These are phyloP conservation scores for Xylaria scruposa DNA, from an alignment of 495 filamentous ascomycete genomes.

Conservation along the genomic window DNA sequence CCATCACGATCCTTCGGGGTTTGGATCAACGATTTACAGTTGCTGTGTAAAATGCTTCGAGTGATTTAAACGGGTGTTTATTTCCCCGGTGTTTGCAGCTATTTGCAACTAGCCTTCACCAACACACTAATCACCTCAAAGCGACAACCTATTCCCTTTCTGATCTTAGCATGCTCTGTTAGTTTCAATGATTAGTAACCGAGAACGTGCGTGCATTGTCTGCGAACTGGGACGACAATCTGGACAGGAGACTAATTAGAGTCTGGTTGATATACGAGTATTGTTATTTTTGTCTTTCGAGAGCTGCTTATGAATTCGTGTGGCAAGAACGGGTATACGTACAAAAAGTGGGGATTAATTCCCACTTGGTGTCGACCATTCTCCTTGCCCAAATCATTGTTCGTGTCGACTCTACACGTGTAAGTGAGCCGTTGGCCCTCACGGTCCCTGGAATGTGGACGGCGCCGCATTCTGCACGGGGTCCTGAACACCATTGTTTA, in stretches of 20 bases:
- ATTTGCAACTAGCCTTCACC: neutral
- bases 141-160: neutral
- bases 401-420: constrained; percentile 1
- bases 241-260: constrained; percentile 23
- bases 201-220: neutral
- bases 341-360: constrained; percentile 12
- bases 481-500: neutral
- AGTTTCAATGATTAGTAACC: constrained; percentile 11
- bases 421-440: neutral
- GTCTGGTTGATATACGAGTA: neutral
- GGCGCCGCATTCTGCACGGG: neutral
- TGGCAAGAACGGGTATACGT: constrained; percentile 22
- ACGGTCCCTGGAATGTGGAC: neutral
- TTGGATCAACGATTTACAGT: constrained; percentile 1
- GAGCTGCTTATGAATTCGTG: constrained; percentile 15
- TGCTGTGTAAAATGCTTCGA: neutral
- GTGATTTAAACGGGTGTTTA: neutral
- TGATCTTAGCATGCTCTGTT: neutral
- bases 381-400: neutral
- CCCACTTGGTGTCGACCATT: constrained; percentile 10
- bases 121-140: constrained; percentile 4
- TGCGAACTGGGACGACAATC: neutral
- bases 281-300: constrained; percentile 1
- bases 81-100: constrained; percentile 1
- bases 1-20: neutral